Conservation (phyloP, 2,329 filamentous ascomycete species). For the Colletotrichum sp. region DNA sequence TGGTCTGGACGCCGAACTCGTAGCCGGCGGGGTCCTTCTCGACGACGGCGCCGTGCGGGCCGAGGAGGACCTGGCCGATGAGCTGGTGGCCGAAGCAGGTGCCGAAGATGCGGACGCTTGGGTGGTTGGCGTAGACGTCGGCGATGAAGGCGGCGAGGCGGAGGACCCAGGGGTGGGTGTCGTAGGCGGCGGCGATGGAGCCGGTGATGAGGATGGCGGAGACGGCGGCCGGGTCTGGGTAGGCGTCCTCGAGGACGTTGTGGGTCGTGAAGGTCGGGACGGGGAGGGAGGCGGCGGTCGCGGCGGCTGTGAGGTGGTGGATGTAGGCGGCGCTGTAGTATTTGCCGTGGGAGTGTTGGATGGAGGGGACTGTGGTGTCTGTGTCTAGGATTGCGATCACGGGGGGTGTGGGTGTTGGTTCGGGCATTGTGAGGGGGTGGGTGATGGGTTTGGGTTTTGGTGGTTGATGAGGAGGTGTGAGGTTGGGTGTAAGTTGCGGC, state of each 20-base stretch:
- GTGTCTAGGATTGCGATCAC: slow-evolving; percentile 8
- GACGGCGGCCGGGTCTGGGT: slow-evolving; percentile 29
- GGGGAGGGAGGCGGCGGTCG: slow-evolving; percentile 1
- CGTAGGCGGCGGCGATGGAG: slow-evolving; percentile 44
- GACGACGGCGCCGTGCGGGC: slow-evolving; percentile 26
- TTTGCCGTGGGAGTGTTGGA: neutral
- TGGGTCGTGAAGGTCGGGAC: slow-evolving; percentile 27
- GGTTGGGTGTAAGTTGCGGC: neutral
- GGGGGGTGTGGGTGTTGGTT: neutral
- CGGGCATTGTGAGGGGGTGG: neutral
- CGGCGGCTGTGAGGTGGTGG: neutral
- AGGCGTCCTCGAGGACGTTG: slow-evolving; percentile 33
- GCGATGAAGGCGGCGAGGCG: slow-evolving; percentile 43
- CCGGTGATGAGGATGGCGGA: slow-evolving; percentile 36
- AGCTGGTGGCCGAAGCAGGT: slow-evolving; percentile 57
- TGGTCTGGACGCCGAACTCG: slow-evolving; percentile 49
- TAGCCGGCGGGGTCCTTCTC: slow-evolving; percentile 44
- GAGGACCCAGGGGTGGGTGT: slow-evolving; percentile 49
- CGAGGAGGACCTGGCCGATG: slow-evolving; percentile 43
- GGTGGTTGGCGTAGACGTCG: slow-evolving; percentile 30
- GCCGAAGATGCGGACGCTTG: slow-evolving; percentile 40
- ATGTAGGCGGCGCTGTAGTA: slow-evolving; percentile 9
- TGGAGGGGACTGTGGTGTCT: slow-evolving; percentile 3
- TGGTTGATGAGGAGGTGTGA: neutral
- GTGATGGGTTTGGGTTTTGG: neutral